Base-by-base conservation (phyloP, 2,329 filamentous ascomycete genomes). In the Botrytis pseudocinerea region DNA sequence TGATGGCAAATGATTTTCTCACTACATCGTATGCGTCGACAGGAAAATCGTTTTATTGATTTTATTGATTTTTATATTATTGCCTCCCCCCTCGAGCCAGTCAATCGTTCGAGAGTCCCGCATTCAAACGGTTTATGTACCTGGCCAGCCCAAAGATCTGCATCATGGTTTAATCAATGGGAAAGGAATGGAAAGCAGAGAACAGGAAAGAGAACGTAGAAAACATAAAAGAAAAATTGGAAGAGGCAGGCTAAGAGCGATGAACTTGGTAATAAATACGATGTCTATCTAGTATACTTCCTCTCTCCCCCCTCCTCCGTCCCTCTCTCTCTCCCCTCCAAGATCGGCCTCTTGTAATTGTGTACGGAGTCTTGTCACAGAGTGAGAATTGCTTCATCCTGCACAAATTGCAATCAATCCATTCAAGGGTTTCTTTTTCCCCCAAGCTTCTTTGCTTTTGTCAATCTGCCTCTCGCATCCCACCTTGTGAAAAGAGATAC, bases 21-120 rank as follows among this genome's bases (percentile, higher is more conserved):
- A n/a, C 28, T 32, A 57, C 14, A 18, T 57, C 51, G 51, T 9
- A 57, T 57, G 18, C 14, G 6, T 57, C 14, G 16, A 51, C 28
- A 22, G 14, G 46, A 66, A 40, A 54, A 54, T 46, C 61, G 25
- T 32, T 57, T 40, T 66, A 66, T 66, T 54, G 64, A 66, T 54
- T 66, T 54, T 66, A 66, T 66, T 54, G 64, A 66, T 54, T 66
- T 66, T 66, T 8, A 54, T 28, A 66, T 66, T 54, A 54, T 66
- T 40, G n/a, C 28, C 40, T 46, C 18, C 64, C 25, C 63, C 20
- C n/a, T 66, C 22, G 20, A 51, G 32, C 32, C n/a, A 54, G 25
- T 54, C 18, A 40, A 44, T 54, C 22, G 7, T 40, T 51, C 44
- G 40, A 38, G 32, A 51, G 40, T 66, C 32, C 35, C 35, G 46